A percentile compares a stretch with the other conserved stretches of the same genome.
phyloP scores from a whole-genome alignment of 2,329 filamentous ascomycete species.

The Graphilbum fragrans region DNA sequence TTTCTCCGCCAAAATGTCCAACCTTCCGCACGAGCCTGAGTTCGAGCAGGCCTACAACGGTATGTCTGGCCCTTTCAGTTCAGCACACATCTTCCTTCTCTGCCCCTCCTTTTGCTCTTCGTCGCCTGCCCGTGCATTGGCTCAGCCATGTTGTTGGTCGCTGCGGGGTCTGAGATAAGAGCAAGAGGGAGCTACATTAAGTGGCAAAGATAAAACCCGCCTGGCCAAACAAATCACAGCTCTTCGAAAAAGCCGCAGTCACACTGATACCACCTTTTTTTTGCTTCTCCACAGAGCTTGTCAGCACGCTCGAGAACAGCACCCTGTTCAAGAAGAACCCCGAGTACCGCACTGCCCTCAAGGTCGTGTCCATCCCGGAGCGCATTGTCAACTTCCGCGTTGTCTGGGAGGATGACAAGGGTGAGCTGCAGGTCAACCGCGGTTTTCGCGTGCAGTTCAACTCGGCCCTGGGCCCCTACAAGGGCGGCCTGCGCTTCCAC shows the following conservation, averaged over 20 bases:
- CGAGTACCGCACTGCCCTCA: constrained; percentile 84
- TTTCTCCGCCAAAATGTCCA: constrained; percentile 49
- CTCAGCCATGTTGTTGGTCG: too few relatives aligned
- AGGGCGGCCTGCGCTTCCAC: constrained; percentile 92
- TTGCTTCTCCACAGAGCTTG: constrained; percentile 55
- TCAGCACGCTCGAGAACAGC: constrained; percentile 86
- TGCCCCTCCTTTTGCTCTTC: background rate
- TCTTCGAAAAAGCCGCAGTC: background rate
- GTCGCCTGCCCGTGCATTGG: too few relatives aligned
- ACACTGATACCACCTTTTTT: background rate
- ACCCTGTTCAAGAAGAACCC: constrained; percentile 88
- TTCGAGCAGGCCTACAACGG: constrained; percentile 98
- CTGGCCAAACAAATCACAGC: background rate
- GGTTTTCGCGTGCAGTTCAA: constrained; percentile 98
- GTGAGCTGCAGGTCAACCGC: constrained; percentile 80
- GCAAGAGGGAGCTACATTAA: background rate
- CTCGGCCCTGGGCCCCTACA: constrained; percentile 93
- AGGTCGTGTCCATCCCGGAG: constrained; percentile 83
- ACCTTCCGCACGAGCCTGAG: constrained; percentile 82
- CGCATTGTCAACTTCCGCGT: constrained; percentile 96
- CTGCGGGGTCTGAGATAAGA: background rate
- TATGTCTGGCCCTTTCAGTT: constrained; percentile 38
- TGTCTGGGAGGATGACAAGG: constrained; percentile 91
- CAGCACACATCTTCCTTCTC: background rate
- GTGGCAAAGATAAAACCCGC: background rate